Evolutionary conservation across 2,329 filamentous ascomycete genomes (phyloP).

Genomic region (Orbilia blumenaviensis): DNA sequence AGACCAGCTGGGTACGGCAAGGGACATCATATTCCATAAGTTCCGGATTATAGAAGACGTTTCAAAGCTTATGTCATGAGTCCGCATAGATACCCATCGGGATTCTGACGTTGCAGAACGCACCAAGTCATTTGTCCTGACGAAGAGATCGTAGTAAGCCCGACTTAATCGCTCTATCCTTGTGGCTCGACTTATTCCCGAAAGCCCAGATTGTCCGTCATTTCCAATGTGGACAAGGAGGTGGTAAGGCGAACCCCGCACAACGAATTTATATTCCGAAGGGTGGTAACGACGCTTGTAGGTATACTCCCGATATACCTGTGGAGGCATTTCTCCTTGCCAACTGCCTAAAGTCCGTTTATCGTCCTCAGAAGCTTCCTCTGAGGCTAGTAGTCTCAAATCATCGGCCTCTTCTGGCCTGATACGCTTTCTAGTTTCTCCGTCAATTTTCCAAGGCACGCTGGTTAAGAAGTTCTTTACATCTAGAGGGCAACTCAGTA

Average conservation of each 20-base stretch:
- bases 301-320: neutral
- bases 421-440: neutral
- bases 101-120: neutral
- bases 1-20: neutral
- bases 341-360: neutral
- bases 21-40: conserved; percentile 11
- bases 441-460: neutral
- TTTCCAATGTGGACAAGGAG: neutral
- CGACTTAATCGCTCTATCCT: conserved; percentile 11
- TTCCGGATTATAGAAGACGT: conserved; percentile 3
- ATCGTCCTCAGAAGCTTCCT: neutral
- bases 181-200: neutral
- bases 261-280: neutral
- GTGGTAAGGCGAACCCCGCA: conserved; percentile 16
- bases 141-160: conserved; percentile 23
- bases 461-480: neutral
- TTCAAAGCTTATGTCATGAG: conserved; percentile 20
- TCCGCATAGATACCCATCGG: conserved; percentile 23
- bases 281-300: neutral
- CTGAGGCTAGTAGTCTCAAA: neutral
- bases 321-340: neutral
- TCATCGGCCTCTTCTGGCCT: neutral
- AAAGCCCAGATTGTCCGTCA: neutral
- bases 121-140: neutral
- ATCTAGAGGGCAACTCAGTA: conserved; percentile 1